Conservation (phyloP, 139 green algal genomes). For the Tetratostichococcus sp. region DNA sequence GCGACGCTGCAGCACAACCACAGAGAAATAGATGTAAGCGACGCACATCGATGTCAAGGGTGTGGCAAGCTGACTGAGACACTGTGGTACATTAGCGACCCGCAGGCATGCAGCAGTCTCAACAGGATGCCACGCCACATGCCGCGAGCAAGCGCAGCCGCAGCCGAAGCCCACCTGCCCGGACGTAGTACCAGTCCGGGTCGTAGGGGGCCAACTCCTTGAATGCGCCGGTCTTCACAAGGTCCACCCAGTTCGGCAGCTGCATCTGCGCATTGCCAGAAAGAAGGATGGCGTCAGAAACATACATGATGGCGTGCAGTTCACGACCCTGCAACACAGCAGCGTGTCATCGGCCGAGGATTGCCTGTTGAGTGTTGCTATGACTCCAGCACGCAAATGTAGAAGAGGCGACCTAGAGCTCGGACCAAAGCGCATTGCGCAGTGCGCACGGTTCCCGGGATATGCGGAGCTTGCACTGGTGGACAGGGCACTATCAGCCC, state of each 20-base stretch:
- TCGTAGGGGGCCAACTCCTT: conserved; percentile 97
- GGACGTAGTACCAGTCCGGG: conserved; percentile 98
- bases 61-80: background rate
- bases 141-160: background rate
- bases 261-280: conserved; percentile 84
- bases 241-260: conserved; percentile 91
- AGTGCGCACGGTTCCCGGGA: too few species aligned
- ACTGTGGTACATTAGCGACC: background rate
- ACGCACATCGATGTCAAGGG: background rate
- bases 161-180: conserved; percentile 61
- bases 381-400: too few species aligned
- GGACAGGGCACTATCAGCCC: too few species aligned
- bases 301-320: background rate
- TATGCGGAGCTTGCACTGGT: too few species aligned
- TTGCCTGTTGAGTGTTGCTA: too few species aligned
- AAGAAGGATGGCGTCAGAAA: too few species aligned
- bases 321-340: too few species aligned
- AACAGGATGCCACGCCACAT: background rate
- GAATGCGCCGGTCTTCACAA: conserved; percentile 92
- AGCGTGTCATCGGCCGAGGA: too few species aligned
- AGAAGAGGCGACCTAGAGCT: too few species aligned
- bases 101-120: too few species aligned
- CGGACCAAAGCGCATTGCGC: too few species aligned
- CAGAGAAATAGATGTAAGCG: background rate
- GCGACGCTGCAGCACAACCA: conserved; percentile 61